phyloP scores from a whole-genome alignment of 2,329 filamentous ascomycete genomes.

The Cladosporium sp. region DNA sequence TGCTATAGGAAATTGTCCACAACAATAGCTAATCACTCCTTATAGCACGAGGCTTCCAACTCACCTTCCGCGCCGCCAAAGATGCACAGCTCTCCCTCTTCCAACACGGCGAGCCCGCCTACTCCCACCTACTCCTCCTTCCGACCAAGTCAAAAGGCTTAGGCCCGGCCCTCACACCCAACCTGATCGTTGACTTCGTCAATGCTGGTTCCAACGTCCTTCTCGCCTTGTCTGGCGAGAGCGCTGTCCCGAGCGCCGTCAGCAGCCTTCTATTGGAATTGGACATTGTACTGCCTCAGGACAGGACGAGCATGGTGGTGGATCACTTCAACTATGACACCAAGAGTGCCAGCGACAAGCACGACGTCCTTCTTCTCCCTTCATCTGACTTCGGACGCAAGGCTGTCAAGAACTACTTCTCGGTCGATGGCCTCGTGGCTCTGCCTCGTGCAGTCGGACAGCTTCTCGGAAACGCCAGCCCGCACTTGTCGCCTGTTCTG shows the following conservation, averaged over 20 bases:
- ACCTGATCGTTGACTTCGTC: conserved; percentile 82
- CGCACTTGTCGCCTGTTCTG: conserved; percentile 75
- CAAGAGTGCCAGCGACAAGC: conserved; percentile 69
- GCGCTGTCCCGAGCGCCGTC: conserved; percentile 66
- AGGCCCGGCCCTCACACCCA: conserved; percentile 81
- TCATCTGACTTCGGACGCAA: conserved; percentile 61
- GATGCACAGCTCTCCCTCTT: conserved; percentile 74
- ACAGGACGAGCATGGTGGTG: conserved; percentile 79
- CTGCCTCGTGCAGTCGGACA: conserved; percentile 79
- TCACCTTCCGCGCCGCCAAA: conserved; percentile 80
- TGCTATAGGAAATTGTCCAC: not conserved
- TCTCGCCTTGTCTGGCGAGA: conserved; percentile 71
- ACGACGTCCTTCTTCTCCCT: conserved; percentile 81
- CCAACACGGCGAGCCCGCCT: conserved; percentile 77
- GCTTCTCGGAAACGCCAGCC: conserved; percentile 68
- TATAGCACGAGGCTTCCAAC: conserved; percentile 74
- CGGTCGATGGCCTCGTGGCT: conserved; percentile 66
- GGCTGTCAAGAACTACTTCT: conserved; percentile 75
- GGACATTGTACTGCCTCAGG: conserved; percentile 80
- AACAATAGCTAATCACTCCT: not conserved
- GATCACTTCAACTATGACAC: conserved; percentile 96
- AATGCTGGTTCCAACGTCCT: conserved; percentile 90
- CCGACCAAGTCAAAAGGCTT: conserved; percentile 90
- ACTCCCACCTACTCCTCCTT: conserved; percentile 86
- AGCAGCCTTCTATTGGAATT: conserved; percentile 79